These are phyloP conservation scores for Hypoxylon fuscum DNA, from an alignment of 495 filamentous ascomycete species.

Conservation along the genomic window DNA sequence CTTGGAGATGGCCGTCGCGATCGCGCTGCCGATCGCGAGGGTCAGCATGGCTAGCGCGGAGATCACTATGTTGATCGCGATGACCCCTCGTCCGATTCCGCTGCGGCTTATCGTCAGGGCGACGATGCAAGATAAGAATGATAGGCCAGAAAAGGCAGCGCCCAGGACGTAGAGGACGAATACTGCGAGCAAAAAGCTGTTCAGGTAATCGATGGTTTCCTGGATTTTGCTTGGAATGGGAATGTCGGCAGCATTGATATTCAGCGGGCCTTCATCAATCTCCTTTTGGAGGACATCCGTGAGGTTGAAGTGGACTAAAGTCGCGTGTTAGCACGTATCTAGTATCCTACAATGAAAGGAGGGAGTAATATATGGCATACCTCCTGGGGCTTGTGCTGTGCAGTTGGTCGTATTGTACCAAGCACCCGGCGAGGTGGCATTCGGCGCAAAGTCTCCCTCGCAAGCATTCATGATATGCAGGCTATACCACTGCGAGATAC, in stretches of 20 bases:
- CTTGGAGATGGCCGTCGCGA: slow-evolving; percentile 45
- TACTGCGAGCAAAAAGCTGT: slow-evolving; percentile 58
- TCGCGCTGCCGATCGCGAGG: slow-evolving; percentile 39
- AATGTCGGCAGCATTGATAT: slow-evolving; percentile 63
- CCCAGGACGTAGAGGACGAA: slow-evolving; percentile 74
- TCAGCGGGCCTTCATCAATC: slow-evolving; percentile 55
- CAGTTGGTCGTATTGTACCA: slow-evolving; percentile 68
- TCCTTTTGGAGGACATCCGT: slow-evolving; percentile 62
- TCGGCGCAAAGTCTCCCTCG: slow-evolving; percentile 66
- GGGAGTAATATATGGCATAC: slow-evolving; percentile 49
- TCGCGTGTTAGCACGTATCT: slow-evolving; percentile 12
- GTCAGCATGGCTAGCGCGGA: slow-evolving; percentile 42
- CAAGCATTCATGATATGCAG: slow-evolving; percentile 76
- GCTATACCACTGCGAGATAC: slow-evolving; percentile 78
- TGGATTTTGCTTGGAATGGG: slow-evolving; percentile 71
- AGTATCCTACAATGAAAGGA: not conserved
- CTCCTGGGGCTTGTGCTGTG: slow-evolving; percentile 64
- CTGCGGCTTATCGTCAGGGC: slow-evolving; percentile 50
- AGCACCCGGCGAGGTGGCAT: slow-evolving; percentile 56
- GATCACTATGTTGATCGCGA: slow-evolving; percentile 55
- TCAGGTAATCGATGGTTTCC: slow-evolving; percentile 64
- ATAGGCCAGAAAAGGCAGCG: slow-evolving; percentile 64
- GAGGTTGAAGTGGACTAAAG: slow-evolving; percentile 66
- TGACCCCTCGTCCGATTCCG: slow-evolving; percentile 40
- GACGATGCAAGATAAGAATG: slow-evolving; percentile 61